Conservation (phyloP, 768 basidiomycete genomes). For the Trametes cingulata region DNA sequence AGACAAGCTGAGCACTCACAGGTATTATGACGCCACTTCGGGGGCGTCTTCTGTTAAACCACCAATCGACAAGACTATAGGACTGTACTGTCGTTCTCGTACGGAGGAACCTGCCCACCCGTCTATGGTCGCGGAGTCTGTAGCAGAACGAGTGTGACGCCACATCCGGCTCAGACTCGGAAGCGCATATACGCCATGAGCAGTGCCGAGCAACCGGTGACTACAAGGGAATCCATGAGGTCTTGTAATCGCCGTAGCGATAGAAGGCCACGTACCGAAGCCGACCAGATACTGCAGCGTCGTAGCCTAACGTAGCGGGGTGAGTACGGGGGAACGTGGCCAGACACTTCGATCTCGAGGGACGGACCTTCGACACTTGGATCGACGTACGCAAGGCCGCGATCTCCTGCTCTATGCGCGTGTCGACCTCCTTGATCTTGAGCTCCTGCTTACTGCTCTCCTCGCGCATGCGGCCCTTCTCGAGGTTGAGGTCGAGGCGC, state of each 20-base stretch:
- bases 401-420: slow-evolving; percentile 94
- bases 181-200: slow-evolving; percentile 89
- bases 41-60: slow-evolving; percentile 2
- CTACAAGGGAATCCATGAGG: slow-evolving; percentile 38
- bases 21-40: slow-evolving; percentile 14
- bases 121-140: neutral
- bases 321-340: neutral
- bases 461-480: slow-evolving; percentile 94
- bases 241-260: neutral
- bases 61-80: neutral
- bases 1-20: neutral
- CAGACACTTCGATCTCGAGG: neutral
- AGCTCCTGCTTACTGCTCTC: slow-evolving; percentile 89
- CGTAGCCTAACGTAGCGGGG: slow-evolving; percentile 53
- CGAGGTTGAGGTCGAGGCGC: slow-evolving; percentile 89
- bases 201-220: slow-evolving; percentile 83
- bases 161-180: slow-evolving; percentile 34
- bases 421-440: slow-evolving; percentile 98
- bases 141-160: neutral
- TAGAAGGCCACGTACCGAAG: slow-evolving; percentile 59
- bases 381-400: slow-evolving; percentile 81
- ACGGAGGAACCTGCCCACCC: slow-evolving; percentile 10
- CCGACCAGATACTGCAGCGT: slow-evolving; percentile 87
- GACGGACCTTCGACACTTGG: slow-evolving; percentile 76
- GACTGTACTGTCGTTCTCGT: neutral